Evolutionary conservation across 768 basidiomycete genomes (phyloP), one percentile per base, ranked within the genome.

Genomic region (Termitomyces sp.): DNA sequence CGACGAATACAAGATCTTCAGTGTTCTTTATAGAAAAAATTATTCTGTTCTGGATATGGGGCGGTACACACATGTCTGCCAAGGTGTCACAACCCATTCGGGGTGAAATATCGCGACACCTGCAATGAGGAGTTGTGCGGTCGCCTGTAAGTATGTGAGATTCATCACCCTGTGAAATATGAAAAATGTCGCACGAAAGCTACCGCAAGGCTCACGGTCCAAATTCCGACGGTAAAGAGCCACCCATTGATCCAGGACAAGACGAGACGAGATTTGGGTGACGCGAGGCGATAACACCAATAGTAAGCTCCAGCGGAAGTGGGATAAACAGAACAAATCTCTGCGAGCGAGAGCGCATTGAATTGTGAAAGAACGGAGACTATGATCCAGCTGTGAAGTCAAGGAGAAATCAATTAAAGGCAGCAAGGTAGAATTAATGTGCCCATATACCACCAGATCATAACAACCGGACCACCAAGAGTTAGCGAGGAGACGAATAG

Each of bases 191-290:
- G 56, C 70, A 84, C 85, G 67, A 89, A 89, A 3, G 81, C 83
- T 10, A 86, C 86, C 12, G 86, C 86, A 42, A 88, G 67, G 20
- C 84, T 81, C 60, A 85, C 78, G 1, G 83, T 88, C 86, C 87
- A 89, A 11, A 87, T 84, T 31, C 87, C 87, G 37, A 86, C 85
- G 67, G 87, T 75, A 2, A 82, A 85, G 15, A 88, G 72, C 87
- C 87, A 89, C 5, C 87, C 87, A 57, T 85, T 84, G 50, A 88
- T 82, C 83, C 87, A 89, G 10, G 83, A 85, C 4, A 81, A 70
- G 14, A 87, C 65, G 5, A 86, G 71, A 56, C 82, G 76, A 60
- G 77, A 79, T 52, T 74, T 76, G 0, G 84, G 82, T 3, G 85
- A 78, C 0, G 85, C 81, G 10, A 89, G 74, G 54, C 83, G 80